Base-by-base conservation (phyloP, 192 early-diverging fungal species). In the Coemansia asiatica region DNA sequence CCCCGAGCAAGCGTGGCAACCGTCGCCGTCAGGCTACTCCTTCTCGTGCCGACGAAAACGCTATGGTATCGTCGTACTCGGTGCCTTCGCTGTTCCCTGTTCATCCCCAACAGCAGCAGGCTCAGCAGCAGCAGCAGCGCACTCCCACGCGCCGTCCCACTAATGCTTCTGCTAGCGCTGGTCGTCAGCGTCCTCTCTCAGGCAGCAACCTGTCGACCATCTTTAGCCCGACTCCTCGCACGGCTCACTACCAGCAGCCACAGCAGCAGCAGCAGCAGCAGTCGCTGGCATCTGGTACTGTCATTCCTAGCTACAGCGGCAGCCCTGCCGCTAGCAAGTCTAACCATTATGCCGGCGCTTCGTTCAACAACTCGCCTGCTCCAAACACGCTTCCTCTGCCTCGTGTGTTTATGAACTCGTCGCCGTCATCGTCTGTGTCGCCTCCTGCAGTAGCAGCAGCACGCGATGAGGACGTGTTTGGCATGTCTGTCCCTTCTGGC, bases 281-380 rank as follows among this genome's bases (percentile, higher is more conserved):
- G 53, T 25, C 60, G 12, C 48, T 33, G 31, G 29, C 62, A 15
- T 44, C 40, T 8, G 40, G 9, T 4, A 15, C 13, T 22, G 50
- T n/a, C 26, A 22, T 27, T 53, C 50, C 50, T 13, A 15, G 5
- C 40, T 44, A 12, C 15, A 55, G 64, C 36, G 59, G 69, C 53
- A 77, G 69, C 55, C 69, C 75, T 31, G 38, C 46, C 2, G 40
- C 16, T 15, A 35, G 35, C 55, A 72, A 48, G 66, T 65, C 62
- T 10, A 68, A 56, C 29, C 78, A 81, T 63, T 81, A 81, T 33
- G 78, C 78, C 0, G 78, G 78, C 6, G 72, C 72, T 26, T 75
- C 73, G 50, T 81, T 81, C 66, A 75, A 74, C 78, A 81, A 81
- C 61, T 81, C 78, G 58, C 78, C 78, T 0, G 72, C 72, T 0